These are phyloP conservation scores for Beta macrorhiza DNA, from an alignment of 179 eudicot species.

Conservation along the genomic window DNA sequence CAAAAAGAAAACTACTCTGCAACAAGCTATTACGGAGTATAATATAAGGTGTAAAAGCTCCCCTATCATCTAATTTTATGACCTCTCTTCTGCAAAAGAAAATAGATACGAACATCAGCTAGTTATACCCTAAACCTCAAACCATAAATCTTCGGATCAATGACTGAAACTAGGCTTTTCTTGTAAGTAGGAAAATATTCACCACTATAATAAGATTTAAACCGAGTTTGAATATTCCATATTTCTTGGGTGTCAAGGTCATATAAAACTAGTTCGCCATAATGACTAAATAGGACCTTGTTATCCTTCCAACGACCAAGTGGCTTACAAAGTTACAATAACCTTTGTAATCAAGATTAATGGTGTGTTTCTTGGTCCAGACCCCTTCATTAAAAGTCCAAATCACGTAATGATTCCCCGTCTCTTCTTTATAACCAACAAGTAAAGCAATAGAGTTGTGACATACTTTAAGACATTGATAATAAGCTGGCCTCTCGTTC, in stretches of 20 bases:
- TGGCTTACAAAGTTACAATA: not conserved
- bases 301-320: conserved; percentile 25
- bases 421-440: conserved; percentile 11
- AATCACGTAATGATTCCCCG: not conserved
- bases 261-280: conserved; percentile 12
- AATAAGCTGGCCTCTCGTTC: not conserved
- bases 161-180: no score
- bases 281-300: conserved; percentile 7
- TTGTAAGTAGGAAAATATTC: no score
- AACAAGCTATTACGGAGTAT: no score
- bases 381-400: conserved; percentile 19
- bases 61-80: no score
- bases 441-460: conserved; percentile 21
- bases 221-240: not conserved
- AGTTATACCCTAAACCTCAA: no score
- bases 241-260: conserved; percentile 17
- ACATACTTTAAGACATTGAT: conserved; percentile 6
- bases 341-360: conserved; percentile 10
- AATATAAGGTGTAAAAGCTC: no score
- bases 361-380: conserved; percentile 21
- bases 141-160: no score
- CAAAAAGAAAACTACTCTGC: no score
- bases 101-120: no score
- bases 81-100: no score
- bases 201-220: no score